Conservation (phyloP, 495 filamentous ascomycete genomes). For the Neurospora sp. region DNA sequence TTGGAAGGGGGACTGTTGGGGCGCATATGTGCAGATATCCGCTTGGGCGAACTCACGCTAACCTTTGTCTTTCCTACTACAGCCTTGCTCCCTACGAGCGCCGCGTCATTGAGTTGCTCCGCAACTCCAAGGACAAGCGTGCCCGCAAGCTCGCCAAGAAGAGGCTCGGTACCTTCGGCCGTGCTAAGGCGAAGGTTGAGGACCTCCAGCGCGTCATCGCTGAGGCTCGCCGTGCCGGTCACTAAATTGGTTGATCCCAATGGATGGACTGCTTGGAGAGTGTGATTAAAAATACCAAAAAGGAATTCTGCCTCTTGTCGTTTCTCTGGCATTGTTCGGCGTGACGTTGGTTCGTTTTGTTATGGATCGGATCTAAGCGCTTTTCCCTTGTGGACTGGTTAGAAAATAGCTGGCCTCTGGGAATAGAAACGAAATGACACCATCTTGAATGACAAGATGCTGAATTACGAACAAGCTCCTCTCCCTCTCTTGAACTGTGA, state of each 20-base stretch:
- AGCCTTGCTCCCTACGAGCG: slow-evolving; percentile 90
- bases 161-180: slow-evolving; percentile 94
- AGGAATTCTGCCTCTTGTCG: slow-evolving; percentile 12
- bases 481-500: neutral
- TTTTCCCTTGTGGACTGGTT: slow-evolving; percentile 1
- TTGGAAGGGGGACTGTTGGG: neutral
- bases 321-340: slow-evolving; percentile 11
- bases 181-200: slow-evolving; percentile 98
- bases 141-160: slow-evolving; percentile 99
- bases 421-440: slow-evolving; percentile 4
- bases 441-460: slow-evolving; percentile 7
- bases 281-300: slow-evolving; percentile 4
- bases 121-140: slow-evolving; percentile 99
- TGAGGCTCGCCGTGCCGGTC: slow-evolving; percentile 73
- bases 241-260: slow-evolving; percentile 44
- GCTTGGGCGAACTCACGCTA: slow-evolving; percentile 2
- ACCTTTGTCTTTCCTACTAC: slow-evolving; percentile 9
- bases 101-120: slow-evolving; percentile 94
- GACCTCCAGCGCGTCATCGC: slow-evolving; percentile 95
- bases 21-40: neutral
- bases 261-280: neutral
- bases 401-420: slow-evolving; percentile 7
- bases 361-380: slow-evolving; percentile 1
- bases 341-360: slow-evolving; percentile 6
- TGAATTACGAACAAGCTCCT: neutral